These are phyloP conservation scores for Chlorella sp. DNA, from an alignment of 139 green algal species.

Conservation along the genomic window DNA sequence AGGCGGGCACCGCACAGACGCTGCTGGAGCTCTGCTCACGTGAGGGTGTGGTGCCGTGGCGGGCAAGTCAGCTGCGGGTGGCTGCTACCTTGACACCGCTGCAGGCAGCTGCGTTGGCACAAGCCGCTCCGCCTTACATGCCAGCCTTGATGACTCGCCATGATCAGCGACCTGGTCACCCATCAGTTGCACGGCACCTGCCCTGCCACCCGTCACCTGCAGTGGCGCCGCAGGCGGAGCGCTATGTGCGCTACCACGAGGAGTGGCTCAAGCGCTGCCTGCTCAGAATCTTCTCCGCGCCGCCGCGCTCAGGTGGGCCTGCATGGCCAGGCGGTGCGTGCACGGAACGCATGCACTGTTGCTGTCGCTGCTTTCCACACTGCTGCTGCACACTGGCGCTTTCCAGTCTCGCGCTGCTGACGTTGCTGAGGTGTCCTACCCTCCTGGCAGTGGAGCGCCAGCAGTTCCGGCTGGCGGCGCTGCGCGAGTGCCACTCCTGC, in stretches of 20 bases:
- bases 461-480: conserved; percentile 56
- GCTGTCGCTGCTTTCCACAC: no score
- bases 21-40: conserved; percentile 37
- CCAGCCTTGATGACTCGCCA: no score
- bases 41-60: background rate
- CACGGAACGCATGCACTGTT: no score
- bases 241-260: conserved; percentile 70
- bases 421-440: no score
- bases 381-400: no score
- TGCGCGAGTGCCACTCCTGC: conserved; percentile 57
- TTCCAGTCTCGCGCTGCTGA: no score
- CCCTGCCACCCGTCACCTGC: background rate
- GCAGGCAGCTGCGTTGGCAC: background rate
- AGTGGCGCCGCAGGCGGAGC: conserved; percentile 12
- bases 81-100: no score
- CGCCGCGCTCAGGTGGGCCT: conserved; percentile 38
- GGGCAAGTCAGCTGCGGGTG: background rate
- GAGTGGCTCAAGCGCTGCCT: conserved; percentile 64
- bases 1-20: conserved; percentile 1
- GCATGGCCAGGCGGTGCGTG: background rate
- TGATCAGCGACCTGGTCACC: no score
- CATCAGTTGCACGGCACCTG: background rate
- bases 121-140: no score
- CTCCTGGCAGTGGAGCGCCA: conserved; percentile 44
- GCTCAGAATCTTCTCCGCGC: conserved; percentile 53